Percentiles rank a stretch among this genome's conserved stretches.
These are phyloP conservation scores for Batkoa obscura DNA, from an alignment of 371 early-diverging fungal genomes.

Conservation along the genomic window DNA sequence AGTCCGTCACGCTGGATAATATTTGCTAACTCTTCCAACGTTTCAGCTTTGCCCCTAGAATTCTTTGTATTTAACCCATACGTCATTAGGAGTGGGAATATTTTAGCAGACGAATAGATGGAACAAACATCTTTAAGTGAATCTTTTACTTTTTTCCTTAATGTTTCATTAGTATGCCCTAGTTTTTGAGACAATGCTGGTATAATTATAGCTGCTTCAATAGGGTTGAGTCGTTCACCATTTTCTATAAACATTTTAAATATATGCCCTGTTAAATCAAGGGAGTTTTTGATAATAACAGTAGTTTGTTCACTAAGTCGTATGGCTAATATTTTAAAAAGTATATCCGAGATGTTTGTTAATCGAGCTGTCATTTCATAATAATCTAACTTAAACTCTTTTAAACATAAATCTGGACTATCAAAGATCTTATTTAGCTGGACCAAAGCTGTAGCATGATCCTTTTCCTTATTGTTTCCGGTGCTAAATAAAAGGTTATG, in stretches of 20 bases:
- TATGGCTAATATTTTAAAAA: constrained; percentile 66
- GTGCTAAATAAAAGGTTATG: constrained; percentile 46
- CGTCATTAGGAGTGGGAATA: constrained; percentile 48
- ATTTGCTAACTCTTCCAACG: constrained; percentile 57
- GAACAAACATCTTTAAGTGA: constrained; percentile 38
- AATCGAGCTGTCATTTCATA: constrained; percentile 27
- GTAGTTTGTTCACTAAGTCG: constrained; percentile 81
- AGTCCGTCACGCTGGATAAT: constrained; percentile 58
- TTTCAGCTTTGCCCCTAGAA: constrained; percentile 60
- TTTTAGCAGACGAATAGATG: constrained; percentile 61
- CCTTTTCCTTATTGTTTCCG: constrained; percentile 66
- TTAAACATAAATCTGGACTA: constrained; percentile 7
- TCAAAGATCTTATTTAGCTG: neutral
- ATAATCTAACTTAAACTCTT: constrained; percentile 23
- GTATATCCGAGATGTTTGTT: constrained; percentile 45
- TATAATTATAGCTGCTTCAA: constrained; percentile 57
- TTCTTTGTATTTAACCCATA: constrained; percentile 53
- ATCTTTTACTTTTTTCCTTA: constrained; percentile 41
- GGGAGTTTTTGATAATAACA: constrained; percentile 51
- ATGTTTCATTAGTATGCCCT: constrained; percentile 67
- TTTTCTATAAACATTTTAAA: constrained; percentile 34
- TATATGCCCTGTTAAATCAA: constrained; percentile 58
- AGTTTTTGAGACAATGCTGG: constrained; percentile 59
- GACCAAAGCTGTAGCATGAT: constrained; percentile 27
- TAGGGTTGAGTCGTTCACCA: constrained; percentile 39